Base-by-base conservation (phyloP, 1,284 basidiomycete genomes). In the Jaminaea rosea region DNA sequence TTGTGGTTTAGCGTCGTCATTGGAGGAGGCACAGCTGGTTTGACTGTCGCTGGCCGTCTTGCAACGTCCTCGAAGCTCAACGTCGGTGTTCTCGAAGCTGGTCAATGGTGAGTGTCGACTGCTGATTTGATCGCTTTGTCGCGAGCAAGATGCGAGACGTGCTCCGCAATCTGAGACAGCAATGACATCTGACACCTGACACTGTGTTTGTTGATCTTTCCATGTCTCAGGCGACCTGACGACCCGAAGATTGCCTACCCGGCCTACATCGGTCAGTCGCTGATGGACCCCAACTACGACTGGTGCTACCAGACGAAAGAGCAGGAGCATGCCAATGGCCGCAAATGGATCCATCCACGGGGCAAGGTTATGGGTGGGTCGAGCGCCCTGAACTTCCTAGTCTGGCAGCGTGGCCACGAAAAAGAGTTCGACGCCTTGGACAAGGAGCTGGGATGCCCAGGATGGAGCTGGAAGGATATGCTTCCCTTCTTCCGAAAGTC, bases 371-470 rank as follows among this genome's bases (percentile, higher is more conserved):
- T 75, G 36, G 74, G 73, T 29, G 73, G 73, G 27, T 63, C 59
- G 1, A 65, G 63, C 23, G 73, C 70, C 11, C 60, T 75, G 47
- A 75, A 75, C 62, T 75, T 75, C 55, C 65, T 73, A 56, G 72
- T 69, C 39, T 62, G 58, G 58, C 64, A 66, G 47, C 49, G 64
- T 17, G 64, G 64, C 31, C 56, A 62, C 50, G 54, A 56, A 49
- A 47, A 53, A 37, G 64, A 66, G 23, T 65, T 59, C 58, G 63
- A 67, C 31, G 58, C 59, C 26, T 58, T 65, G 26, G 61, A 50
- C 23, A 56, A 51, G 37, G n/a, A n/a, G n/a, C 48, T 67, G 24
- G 63, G 61, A 37, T 63, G 63, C 42, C 13, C 26, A 2, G 63
- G 62, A 26, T 67, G 65, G 65, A 49, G 46, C n/a, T 67, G 65